Percentiles rank a stretch among this genome's conserved stretches.
phyloP scores from a whole-genome alignment of 2,329 filamentous ascomycete species.

The Hirsutella rhossiliensis region DNA sequence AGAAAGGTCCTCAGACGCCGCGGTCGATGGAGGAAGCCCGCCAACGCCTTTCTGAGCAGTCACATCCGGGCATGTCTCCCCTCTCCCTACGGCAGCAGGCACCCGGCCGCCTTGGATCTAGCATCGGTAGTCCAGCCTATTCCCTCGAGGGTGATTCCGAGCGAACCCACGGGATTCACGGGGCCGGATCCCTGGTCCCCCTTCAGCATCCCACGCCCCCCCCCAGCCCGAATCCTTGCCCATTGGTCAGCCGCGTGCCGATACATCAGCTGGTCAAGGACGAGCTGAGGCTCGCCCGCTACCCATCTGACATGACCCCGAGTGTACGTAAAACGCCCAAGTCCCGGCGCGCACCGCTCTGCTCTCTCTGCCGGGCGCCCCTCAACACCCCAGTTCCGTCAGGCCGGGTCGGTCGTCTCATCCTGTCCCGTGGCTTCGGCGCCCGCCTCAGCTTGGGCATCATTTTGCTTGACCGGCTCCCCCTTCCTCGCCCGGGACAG shows the following conservation, averaged over 20 bases:
- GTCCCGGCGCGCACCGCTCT: neutral
- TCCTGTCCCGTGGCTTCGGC: neutral
- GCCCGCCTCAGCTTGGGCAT: neutral
- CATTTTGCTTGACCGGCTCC: neutral
- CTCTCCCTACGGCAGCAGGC: neutral
- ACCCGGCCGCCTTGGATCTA: neutral
- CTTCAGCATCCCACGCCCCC: too few species aligned
- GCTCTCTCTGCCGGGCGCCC: neutral
- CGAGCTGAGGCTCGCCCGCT: neutral
- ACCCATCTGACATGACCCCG: neutral
- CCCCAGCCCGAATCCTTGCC: neutral
- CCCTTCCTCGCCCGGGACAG: constrained; percentile 5
- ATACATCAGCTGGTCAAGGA: constrained; percentile 2
- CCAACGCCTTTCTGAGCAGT: neutral
- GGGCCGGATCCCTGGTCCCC: too few species aligned
- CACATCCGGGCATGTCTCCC: neutral
- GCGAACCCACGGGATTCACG: too few species aligned
- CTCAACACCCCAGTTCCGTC: neutral
- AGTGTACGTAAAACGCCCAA: neutral
- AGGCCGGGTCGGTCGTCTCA: neutral
- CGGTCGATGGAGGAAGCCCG: neutral
- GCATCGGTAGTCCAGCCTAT: neutral
- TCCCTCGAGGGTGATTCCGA: too few species aligned
- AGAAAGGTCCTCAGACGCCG: too few species aligned
- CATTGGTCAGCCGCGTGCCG: neutral